Conservation (phyloP, 805 yeast genomes). For the Wickerhamiella nectarea region DNA sequence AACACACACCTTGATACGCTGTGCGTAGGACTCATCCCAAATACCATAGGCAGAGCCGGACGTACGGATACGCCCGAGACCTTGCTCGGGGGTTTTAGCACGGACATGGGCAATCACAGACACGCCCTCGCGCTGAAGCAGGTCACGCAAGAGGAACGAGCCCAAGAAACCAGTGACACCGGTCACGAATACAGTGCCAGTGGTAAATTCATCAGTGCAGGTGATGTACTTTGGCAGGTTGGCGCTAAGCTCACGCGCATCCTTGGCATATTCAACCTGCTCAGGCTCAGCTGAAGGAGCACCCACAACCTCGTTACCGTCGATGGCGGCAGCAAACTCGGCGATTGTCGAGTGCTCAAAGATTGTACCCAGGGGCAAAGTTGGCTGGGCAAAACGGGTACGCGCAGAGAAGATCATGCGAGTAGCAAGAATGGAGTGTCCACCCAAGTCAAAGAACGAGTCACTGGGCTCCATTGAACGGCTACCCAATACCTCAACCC, state of each 20-base stretch:
- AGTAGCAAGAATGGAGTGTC: slow-evolving; percentile 94
- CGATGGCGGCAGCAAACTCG: slow-evolving; percentile 63
- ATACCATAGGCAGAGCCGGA: slow-evolving; percentile 74
- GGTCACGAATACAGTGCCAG: slow-evolving; percentile 61
- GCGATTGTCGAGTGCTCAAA: slow-evolving; percentile 81
- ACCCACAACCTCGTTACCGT: slow-evolving; percentile 29
- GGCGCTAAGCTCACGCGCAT: slow-evolving; percentile 46
- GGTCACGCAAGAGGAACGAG: slow-evolving; percentile 67
- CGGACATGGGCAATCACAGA: slow-evolving; percentile 82
- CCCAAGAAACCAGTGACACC: slow-evolving; percentile 97
- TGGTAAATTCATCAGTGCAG: slow-evolving; percentile 30
- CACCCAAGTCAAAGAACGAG: slow-evolving; percentile 94
- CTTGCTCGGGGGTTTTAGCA: slow-evolving; percentile 55
- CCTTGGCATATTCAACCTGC: slow-evolving; percentile 42
- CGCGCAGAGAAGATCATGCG: slow-evolving; percentile 90
- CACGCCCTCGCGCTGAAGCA: slow-evolving; percentile 45
- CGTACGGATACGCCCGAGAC: slow-evolving; percentile 58
- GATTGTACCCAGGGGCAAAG: slow-evolving; percentile 78
- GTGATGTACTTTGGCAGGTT: slow-evolving; percentile 34
- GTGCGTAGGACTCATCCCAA: slow-evolving; percentile 50
- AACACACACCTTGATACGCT: slow-evolving; percentile 52
- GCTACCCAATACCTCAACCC: slow-evolving; percentile 77
- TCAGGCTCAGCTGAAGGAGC: slow-evolving; percentile 31
- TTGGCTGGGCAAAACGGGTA: slow-evolving; percentile 52
- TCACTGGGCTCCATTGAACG: slow-evolving; percentile 69